Conservation (phyloP, 805 yeast genomes). For the Sugiyamaella qingdaonensis region DNA sequence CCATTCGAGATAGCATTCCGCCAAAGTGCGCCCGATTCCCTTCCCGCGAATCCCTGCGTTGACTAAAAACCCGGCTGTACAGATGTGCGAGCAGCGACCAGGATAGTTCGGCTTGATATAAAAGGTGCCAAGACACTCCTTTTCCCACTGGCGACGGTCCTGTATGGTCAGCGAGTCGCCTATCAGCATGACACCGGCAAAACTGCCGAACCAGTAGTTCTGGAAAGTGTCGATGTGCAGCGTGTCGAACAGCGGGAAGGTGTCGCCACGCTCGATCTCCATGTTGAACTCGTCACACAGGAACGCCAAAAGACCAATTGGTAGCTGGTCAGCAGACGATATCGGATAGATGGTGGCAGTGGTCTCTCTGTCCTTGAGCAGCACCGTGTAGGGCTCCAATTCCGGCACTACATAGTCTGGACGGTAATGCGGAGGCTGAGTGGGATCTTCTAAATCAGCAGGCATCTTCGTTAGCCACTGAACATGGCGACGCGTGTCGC, state of each 20-base stretch:
- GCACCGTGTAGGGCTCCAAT: conserved; percentile 66
- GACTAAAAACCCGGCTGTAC: conserved; percentile 82
- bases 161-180: conserved; percentile 61
- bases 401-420: conserved; percentile 38
- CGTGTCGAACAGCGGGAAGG: conserved; percentile 81
- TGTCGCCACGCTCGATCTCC: conserved; percentile 86
- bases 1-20: conserved; percentile 86
- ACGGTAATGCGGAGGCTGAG: conserved; percentile 45
- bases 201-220: conserved; percentile 82
- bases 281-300: conserved; percentile 88
- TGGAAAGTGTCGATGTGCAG: conserved; percentile 72
- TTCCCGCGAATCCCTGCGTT: conserved; percentile 90
- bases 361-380: conserved; percentile 83
- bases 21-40: conserved; percentile 83
- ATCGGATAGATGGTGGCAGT: conserved; percentile 92
- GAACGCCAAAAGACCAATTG: conserved; percentile 73
- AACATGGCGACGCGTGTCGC: too few relatives aligned
- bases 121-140: conserved; percentile 86
- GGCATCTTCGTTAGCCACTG: conserved; percentile 33
- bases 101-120: conserved; percentile 85
- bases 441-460: conserved; percentile 46
- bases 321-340: conserved; percentile 59
- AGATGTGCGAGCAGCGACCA: conserved; percentile 89
- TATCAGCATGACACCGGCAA: conserved; percentile 72
- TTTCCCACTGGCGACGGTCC: conserved; percentile 76